Evolutionary conservation across 1,284 basidiomycete species (phyloP), one percentile per base, ranked within the genome.

Genomic region (Anthracocystis panici-leucophaei): DNA sequence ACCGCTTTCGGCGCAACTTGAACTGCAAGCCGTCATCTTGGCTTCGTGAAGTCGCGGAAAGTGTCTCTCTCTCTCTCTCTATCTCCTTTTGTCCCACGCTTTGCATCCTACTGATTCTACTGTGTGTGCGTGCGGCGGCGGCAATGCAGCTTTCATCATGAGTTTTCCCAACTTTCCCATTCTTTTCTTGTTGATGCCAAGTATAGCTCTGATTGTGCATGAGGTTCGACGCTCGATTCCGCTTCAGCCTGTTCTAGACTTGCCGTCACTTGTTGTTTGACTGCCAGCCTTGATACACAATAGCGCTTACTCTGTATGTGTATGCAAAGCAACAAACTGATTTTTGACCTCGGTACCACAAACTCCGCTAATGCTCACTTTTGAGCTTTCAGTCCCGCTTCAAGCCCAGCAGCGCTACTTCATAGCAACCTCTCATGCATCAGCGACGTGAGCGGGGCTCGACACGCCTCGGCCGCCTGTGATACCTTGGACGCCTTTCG

Each of bases 41-140:
- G 7, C 11, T 46, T 46, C 45, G 20, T 16, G 23, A 41, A 20
- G 35, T 16, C 5, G 12, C 14, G 11, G 25, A 10, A 27, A 46
- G 35, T 21, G 21, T 14, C 14, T 8, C n/a, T n/a, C n/a, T n/a
- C n/a, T n/a, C n/a, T n/a, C n/a, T n/a, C n/a, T n/a, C n/a, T n/a
- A n/a, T 27, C 9, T n/a, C 27, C 10, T 23, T 23, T 20, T 65
- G 54, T 56, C 48, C 57, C 53, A 66, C 53, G 41, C 29, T 41
- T 20, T 58, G 57, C 48, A 51, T 41, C 38, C 35, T 60, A 7
- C 27, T 27, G 27, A 27, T 27, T 27, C 27, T 27, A 27, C 27
- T 27, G 57, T 16, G 12, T 38, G 35, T 14, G 14, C 14, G 35
- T 25, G 56, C 29, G 53, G 29, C 29, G 29, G 41, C 53, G 20